Conservation (phyloP, 495 filamentous ascomycete species). For the Thermothielavioides terrestris region DNA sequence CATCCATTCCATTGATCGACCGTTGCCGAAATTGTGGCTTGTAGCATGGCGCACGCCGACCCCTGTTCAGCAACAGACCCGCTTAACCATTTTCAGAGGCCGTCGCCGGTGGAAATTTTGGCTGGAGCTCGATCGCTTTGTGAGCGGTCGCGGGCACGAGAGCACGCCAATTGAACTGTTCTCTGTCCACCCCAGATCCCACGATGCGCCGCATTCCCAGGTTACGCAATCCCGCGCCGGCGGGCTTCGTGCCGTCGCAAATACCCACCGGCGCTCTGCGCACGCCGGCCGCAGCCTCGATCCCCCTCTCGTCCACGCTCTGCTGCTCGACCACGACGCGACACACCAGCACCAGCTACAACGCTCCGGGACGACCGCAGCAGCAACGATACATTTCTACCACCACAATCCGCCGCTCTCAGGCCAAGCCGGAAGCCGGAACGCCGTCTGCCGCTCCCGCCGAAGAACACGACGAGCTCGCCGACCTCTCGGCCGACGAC, state of each 20-base stretch:
- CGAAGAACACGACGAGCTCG: not conserved
- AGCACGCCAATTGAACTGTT: constrained; percentile 9
- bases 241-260: constrained; percentile 16
- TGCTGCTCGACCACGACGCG: not conserved
- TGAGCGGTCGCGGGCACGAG: not conserved
- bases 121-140: constrained; percentile 5
- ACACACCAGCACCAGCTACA: too few relatives aligned
- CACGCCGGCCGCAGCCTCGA: constrained; percentile 7
- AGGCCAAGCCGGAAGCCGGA: not conserved
- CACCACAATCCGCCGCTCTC: not conserved
- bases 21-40: constrained; percentile 5
- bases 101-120: constrained; percentile 13
- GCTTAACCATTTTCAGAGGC: not conserved
- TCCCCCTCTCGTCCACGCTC: not conserved
- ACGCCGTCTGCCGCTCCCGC: not conserved
- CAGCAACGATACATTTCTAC: constrained; percentile 21
- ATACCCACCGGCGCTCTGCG: constrained; percentile 9
- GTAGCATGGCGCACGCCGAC: not conserved
- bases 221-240: constrained; percentile 17
- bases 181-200: not conserved
- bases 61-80: not conserved
- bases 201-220: constrained; percentile 26
- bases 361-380: too few relatives aligned
- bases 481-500: not conserved
- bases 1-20: not conserved